Percentiles rank a stretch among this genome's conserved stretches.
phyloP scores from a whole-genome alignment of 2,329 filamentous ascomycete species.

The Colletotrichum simmondsii region DNA sequence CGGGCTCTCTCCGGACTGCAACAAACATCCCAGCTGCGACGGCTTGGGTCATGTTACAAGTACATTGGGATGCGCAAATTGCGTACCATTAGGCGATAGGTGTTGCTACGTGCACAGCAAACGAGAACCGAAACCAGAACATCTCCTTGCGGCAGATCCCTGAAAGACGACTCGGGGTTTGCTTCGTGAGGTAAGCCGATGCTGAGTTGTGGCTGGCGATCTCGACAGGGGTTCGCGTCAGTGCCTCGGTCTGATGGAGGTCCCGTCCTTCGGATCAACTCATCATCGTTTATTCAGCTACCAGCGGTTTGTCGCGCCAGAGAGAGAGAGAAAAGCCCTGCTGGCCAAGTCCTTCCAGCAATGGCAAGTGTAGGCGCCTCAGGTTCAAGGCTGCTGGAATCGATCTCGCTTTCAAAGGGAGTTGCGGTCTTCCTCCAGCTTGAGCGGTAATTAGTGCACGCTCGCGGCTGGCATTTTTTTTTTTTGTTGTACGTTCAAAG shows the following conservation, averaged over 20 bases:
- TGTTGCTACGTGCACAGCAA: slow-evolving; percentile 2
- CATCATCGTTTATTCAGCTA: slow-evolving; percentile 28
- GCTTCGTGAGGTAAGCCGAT: slow-evolving; percentile 34
- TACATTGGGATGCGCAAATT: slow-evolving; percentile 31
- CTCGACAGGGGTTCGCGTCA: slow-evolving; percentile 31
- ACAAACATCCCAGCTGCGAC: slow-evolving; percentile 16
- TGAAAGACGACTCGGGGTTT: slow-evolving; percentile 29
- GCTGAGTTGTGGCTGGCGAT: slow-evolving; percentile 35
- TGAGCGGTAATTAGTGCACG: not conserved
- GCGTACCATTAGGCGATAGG: slow-evolving; percentile 25
- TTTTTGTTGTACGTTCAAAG: not conserved
- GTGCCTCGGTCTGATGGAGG: slow-evolving; percentile 32
- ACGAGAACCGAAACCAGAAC: slow-evolving; percentile 17
- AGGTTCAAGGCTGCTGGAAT: not conserved
- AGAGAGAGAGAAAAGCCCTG: not conserved
- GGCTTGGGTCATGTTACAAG: slow-evolving; percentile 25
- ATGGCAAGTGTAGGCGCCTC: slow-evolving; percentile 27
- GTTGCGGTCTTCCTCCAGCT: not conserved
- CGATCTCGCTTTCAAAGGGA: not conserved
- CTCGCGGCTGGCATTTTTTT: not conserved
- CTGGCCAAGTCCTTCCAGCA: slow-evolving; percentile 10
- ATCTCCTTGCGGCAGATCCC: slow-evolving; percentile 24
- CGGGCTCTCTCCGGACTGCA: not conserved
- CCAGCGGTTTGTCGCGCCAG: slow-evolving; percentile 12
- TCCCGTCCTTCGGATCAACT: slow-evolving; percentile 25